Conservation (phyloP, 192 early-diverging fungal species). For the Coemansia sp. region DNA sequence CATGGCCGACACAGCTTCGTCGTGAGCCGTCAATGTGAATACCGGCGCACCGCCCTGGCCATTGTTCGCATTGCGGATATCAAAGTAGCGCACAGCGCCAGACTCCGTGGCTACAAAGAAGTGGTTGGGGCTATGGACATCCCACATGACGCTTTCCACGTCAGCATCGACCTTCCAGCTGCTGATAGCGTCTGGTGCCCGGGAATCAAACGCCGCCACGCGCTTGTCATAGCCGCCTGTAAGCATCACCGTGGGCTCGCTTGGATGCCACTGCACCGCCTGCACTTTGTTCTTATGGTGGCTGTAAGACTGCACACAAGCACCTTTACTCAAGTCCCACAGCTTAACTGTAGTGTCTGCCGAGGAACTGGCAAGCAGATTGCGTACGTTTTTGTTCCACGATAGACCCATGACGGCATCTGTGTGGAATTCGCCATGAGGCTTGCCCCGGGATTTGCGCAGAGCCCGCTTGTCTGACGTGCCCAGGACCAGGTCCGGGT, state of each 20-base stretch:
- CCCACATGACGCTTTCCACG: conserved; percentile 91
- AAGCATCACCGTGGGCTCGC: conserved; percentile 81
- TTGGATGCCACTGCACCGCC: conserved; percentile 86
- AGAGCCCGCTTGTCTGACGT: conserved; percentile 24
- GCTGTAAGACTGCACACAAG: conserved; percentile 72
- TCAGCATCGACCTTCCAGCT: conserved; percentile 76
- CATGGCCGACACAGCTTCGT: conserved; percentile 81
- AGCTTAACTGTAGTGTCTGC: conserved; percentile 97
- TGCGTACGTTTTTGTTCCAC: conserved; percentile 78
- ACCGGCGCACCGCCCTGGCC: conserved; percentile 55
- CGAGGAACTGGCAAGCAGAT: conserved; percentile 84
- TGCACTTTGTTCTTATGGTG: conserved; percentile 93
- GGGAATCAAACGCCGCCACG: conserved; percentile 85
- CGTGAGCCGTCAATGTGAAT: conserved; percentile 92
- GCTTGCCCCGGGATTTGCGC: conserved; percentile 35
- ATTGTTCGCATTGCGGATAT: conserved; percentile 59
- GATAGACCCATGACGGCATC: conserved; percentile 94
- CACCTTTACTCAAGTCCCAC: conserved; percentile 84
- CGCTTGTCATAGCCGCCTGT: conserved; percentile 91
- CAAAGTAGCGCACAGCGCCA: conserved; percentile 87
- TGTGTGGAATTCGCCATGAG: conserved; percentile 80
- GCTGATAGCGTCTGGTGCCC: conserved; percentile 70
- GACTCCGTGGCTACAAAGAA: conserved; percentile 87
- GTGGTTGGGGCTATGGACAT: conserved; percentile 75
- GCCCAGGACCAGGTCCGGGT: conserved; percentile 89